A percentile compares a stretch with the other conserved stretches of the same genome.
Evolutionary conservation across 1,139 yeast species (phyloP).

Genomic region (Geotrichum histeridarum): DNA sequence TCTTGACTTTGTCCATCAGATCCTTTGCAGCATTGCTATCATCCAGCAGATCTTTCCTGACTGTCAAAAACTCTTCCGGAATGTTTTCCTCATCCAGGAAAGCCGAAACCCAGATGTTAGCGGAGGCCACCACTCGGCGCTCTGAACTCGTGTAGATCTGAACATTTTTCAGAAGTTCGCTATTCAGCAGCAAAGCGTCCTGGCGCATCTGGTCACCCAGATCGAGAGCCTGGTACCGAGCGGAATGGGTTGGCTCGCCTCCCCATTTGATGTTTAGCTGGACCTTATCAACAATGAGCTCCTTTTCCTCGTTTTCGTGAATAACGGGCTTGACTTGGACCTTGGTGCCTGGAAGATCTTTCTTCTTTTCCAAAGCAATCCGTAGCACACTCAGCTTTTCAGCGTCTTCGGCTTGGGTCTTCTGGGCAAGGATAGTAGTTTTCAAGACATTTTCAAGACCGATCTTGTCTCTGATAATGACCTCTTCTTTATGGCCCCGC

Average conservation of each 20-base stretch:
- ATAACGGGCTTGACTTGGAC: conserved; percentile 90
- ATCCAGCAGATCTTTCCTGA: conserved; percentile 86
- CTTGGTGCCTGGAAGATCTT: conserved; percentile 91
- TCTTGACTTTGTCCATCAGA: conserved; percentile 94
- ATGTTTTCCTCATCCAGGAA: conserved; percentile 68
- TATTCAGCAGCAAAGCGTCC: conserved; percentile 78
- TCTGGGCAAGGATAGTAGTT: conserved; percentile 78
- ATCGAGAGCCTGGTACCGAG: conserved; percentile 88
- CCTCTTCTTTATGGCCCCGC: conserved; percentile 94
- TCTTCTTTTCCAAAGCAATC: conserved; percentile 80
- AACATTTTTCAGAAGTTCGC: conserved; percentile 77
- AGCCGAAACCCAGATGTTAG: conserved; percentile 81
- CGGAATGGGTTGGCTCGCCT: conserved; percentile 98
- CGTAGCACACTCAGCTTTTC: conserved; percentile 71
- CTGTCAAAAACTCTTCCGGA: conserved; percentile 73
- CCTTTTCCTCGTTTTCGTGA: conserved; percentile 39
- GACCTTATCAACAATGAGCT: conserved; percentile 68
- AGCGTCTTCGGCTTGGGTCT: conserved; percentile 70
- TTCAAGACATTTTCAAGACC: conserved; percentile 81
- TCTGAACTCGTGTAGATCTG: conserved; percentile 89
- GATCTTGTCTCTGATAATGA: conserved; percentile 82
- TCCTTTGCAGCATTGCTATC: conserved; percentile 98
- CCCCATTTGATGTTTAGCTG: conserved; percentile 98
- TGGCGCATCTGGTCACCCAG: conserved; percentile 94
- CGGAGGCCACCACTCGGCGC: conserved; percentile 88